Base-by-base conservation (phyloP, 2,329 filamentous ascomycete genomes). In the Diplocarpon rosae region DNA sequence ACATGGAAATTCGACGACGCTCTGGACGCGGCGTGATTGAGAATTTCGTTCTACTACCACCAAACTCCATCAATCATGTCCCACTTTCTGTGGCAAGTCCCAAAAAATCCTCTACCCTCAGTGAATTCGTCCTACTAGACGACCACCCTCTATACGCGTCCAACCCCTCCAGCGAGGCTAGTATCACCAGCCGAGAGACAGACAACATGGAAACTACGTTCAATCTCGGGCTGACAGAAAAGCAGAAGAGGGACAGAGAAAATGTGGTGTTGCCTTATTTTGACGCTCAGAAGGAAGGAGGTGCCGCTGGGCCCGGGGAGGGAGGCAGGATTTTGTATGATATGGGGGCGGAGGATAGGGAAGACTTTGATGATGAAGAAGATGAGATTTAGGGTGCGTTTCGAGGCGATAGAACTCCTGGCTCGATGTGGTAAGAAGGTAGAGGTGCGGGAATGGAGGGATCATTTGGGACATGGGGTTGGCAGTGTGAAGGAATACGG, bases 321-420 rank as follows among this genome's bases (percentile, higher is more conserved):
- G 90, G 92, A 4, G 92, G 92, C 0, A 75, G 90, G 49, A 98
- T 98, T 53, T 61, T 98, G 58, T 98, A 98, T 62, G 90, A 96
- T 56, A 94, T 96, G 85, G 90, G 89, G 1, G 76, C 80, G 51
- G 92, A 96, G 67, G 92, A 98, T 64, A 88, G 96, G 62, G 96
- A 95, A 66, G 89, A 95, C 56, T 89, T 94, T 47, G 88, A 94
- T 59, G 88, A 95, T 59, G 89, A 95, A 66, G 89, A 95, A 66
- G 66, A 63, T 52, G 59, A 59, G 48, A 60, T 60, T 30, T 60
- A 15, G 39, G 16, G 15, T 38, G 20, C 20, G 20, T 7, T 24
- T 24, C 20, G 3, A 24, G 20, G 7, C 3, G 7, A 24, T 24
- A 24, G 4, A 24, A 7, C 7, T 24, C 20, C 20, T 24, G 20